Evolutionary conservation across 2,329 filamentous ascomycete species (phyloP).

Genomic region (Cryphonectria nitschkei): DNA sequence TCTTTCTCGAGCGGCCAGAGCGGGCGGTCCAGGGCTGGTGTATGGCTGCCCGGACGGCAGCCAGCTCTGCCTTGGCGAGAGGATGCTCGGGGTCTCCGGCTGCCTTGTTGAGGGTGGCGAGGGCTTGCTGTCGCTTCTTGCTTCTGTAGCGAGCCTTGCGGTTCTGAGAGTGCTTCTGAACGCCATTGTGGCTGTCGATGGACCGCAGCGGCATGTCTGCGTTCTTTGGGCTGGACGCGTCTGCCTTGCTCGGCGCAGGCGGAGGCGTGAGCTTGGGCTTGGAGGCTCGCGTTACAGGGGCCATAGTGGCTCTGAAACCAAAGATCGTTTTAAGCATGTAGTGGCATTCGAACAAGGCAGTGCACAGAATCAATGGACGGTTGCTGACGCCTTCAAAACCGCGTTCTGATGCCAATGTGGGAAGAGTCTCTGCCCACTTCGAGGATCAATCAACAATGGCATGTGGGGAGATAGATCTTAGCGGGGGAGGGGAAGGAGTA

Average conservation of each 20-base stretch:
- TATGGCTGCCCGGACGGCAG: background rate
- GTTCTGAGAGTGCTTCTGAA: background rate
- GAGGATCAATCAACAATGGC: conserved; percentile 1
- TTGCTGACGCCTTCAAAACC: background rate
- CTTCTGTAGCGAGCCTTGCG: conserved; percentile 13
- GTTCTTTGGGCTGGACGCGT: background rate
- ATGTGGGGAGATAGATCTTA: background rate
- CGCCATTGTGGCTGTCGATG: conserved; percentile 1
- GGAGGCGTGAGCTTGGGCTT: conserved; percentile 9
- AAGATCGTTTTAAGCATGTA: background rate
- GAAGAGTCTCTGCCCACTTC: background rate
- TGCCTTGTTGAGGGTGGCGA: background rate
- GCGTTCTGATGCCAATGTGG: background rate
- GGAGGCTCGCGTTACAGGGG: conserved; percentile 15
- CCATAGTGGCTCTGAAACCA: conserved; percentile 9
- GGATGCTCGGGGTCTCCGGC: background rate
- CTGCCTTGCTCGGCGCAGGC: conserved; percentile 4
- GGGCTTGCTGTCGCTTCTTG: conserved; percentile 10
- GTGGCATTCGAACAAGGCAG: too few relatives aligned
- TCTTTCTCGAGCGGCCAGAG: background rate
- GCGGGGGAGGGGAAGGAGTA: background rate
- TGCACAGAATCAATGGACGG: background rate
- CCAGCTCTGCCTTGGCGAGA: background rate
- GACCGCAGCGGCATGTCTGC: conserved; percentile 3
- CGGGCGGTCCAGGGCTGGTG: background rate